A percentile compares a stretch with the other conserved stretches of the same genome.
These are phyloP conservation scores for Hypoxylon crocopeplum DNA, from an alignment of 495 filamentous ascomycete genomes.

Conservation along the genomic window DNA sequence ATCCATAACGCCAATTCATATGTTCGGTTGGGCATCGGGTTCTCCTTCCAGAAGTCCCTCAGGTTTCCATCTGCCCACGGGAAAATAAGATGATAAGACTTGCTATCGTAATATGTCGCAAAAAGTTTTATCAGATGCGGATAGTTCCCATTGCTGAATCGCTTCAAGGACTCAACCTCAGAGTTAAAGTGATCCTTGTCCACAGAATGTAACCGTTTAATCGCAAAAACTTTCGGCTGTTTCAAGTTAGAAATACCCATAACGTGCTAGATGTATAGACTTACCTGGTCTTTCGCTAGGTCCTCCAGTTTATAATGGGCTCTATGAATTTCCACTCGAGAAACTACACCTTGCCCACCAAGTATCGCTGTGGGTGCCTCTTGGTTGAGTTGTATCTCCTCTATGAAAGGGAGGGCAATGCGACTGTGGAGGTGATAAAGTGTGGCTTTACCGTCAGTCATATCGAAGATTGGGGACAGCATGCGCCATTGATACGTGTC, in stretches of 20 bases:
- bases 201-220: constrained; percentile 7
- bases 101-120: not conserved
- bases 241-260: not conserved
- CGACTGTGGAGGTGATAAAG: not conserved
- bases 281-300: not conserved
- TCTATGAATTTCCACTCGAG: constrained; percentile 24
- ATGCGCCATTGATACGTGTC: constrained; percentile 22
- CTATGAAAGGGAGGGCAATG: not conserved
- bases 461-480: constrained; percentile 28
- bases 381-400: not conserved
- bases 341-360: constrained; percentile 28
- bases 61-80: not conserved
- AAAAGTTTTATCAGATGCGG: constrained; percentile 24
- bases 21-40: not conserved
- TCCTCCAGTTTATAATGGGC: constrained; percentile 3
- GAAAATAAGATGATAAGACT: not conserved
- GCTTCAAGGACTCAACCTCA: constrained; percentile 17
- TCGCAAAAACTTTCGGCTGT: constrained; percentile 1
- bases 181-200: constrained; percentile 3
- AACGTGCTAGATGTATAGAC: not conserved
- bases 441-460: not conserved
- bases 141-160: constrained; percentile 17
- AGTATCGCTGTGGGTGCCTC: constrained; percentile 1
- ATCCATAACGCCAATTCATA: not conserved
- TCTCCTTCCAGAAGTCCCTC: not conserved